These are phyloP conservation scores for Ganoderma sinense DNA, from an alignment of 1,284 basidiomycete genomes.

Conservation along the genomic window DNA sequence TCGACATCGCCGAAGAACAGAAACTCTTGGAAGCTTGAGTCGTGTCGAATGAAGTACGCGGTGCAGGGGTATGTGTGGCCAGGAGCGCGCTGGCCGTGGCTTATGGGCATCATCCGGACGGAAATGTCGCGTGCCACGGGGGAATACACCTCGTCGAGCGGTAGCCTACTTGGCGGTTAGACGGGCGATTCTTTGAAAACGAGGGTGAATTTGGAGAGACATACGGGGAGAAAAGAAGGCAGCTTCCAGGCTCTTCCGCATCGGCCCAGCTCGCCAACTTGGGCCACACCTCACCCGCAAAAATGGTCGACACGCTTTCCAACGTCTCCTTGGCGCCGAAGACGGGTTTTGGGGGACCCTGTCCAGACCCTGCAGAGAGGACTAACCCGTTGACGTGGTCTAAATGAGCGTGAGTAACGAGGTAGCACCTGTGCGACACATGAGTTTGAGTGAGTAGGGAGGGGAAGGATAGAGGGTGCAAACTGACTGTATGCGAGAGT, in stretches of 20 bases:
- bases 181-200: background rate
- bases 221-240: constrained; percentile 63
- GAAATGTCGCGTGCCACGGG: constrained; percentile 62
- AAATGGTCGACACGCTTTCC: constrained; percentile 75
- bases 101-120: constrained; percentile 71
- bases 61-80: constrained; percentile 67
- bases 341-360: constrained; percentile 70
- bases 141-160: constrained; percentile 56
- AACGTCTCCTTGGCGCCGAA: constrained; percentile 69
- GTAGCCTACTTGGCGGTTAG: constrained; percentile 31
- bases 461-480: background rate
- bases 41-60: constrained; percentile 80
- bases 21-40: constrained; percentile 64
- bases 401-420: constrained; percentile 84
- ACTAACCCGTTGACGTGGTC: constrained; percentile 84
- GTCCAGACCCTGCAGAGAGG: constrained; percentile 75
- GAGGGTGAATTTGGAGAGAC: background rate
- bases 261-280: constrained; percentile 77
- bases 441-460: background rate
- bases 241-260: constrained; percentile 55
- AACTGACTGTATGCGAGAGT: constrained; percentile 64
- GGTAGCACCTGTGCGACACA: constrained; percentile 59
- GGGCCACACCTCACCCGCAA: constrained; percentile 84
- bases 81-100: constrained; percentile 62
- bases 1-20: constrained; percentile 89